Evolutionary conservation across 371 early-diverging fungal genomes (phyloP).

Genomic region (Funneliformis caledonium): DNA sequence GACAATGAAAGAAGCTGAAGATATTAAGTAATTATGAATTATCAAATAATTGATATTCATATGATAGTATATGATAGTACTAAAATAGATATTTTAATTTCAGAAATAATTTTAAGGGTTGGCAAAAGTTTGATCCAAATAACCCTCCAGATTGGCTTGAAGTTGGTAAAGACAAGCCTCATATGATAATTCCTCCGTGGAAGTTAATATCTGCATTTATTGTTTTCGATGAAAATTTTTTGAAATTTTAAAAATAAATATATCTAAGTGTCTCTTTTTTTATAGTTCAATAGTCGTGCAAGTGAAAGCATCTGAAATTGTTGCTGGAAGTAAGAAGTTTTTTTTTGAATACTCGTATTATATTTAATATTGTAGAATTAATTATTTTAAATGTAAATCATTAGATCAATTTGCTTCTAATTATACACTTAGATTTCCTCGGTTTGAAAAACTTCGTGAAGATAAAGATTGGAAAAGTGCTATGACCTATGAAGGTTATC

Average conservation of each 20-base stretch:
- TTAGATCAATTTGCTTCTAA: constrained; percentile 60
- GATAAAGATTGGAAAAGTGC: constrained; percentile 69
- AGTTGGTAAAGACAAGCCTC: constrained; percentile 67
- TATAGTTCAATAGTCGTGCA: constrained; percentile 66
- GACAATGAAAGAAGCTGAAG: constrained; percentile 58
- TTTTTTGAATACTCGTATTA: neutral
- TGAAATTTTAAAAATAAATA: too few species aligned
- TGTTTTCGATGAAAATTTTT: neutral
- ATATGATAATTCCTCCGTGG: constrained; percentile 62
- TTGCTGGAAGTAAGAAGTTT: constrained; percentile 46
- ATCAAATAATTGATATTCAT: neutral
- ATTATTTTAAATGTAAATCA: neutral
- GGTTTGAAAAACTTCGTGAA: constrained; percentile 64
- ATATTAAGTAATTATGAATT: constrained; percentile 48
- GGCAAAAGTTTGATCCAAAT: constrained; percentile 44
- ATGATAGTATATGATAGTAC: neutral
- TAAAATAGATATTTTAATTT: neutral
- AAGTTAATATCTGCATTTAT: constrained; percentile 45
- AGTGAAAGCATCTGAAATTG: constrained; percentile 71
- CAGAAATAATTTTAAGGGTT: neutral
- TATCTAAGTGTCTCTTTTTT: too few species aligned
- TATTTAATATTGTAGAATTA: neutral
- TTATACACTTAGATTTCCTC: constrained; percentile 78
- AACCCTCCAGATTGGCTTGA: constrained; percentile 46
- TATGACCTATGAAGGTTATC: constrained; percentile 55